Percentiles rank a stretch among this genome's conserved stretches.
These are phyloP conservation scores for Conticribra guillardii DNA, from an alignment of 108 stramenopile species.

Conservation along the genomic window DNA sequence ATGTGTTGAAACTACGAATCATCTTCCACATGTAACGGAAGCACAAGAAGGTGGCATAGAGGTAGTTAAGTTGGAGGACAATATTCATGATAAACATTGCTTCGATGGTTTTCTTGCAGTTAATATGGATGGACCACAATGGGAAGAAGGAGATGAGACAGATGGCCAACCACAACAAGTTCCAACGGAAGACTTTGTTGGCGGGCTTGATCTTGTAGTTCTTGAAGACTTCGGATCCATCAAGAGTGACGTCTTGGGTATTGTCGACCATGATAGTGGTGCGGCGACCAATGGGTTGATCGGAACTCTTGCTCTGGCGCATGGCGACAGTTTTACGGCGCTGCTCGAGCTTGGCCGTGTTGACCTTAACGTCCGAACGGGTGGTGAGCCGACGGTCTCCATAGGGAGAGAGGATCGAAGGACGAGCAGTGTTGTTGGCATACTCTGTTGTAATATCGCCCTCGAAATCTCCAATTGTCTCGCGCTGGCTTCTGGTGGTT, in stretches of 20 bases:
- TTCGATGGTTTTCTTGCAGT: slow-evolving; percentile 6
- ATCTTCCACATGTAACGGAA: slow-evolving; percentile 27
- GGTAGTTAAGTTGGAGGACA: slow-evolving; percentile 9
- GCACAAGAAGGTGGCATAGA: slow-evolving; percentile 21
- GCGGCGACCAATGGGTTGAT: background rate
- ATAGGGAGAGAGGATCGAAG: background rate
- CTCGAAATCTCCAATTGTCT: background rate
- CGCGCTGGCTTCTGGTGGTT: too few species aligned
- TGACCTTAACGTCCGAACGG: background rate
- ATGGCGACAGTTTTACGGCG: background rate
- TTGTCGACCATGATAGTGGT: background rate
- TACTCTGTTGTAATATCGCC: background rate
- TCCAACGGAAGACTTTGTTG: slow-evolving; percentile 14
- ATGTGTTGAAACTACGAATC: too few species aligned
- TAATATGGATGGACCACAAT: slow-evolving; percentile 8
- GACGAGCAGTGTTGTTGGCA: background rate
- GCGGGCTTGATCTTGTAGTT: background rate
- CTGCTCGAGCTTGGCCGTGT: background rate
- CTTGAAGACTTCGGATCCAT: background rate
- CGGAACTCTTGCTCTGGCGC: background rate
- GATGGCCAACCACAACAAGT: slow-evolving; percentile 10
- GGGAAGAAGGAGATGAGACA: slow-evolving; percentile 1
- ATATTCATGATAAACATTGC: slow-evolving; percentile 7
- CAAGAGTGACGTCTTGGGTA: background rate
- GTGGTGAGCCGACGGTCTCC: background rate